phyloP scores from a whole-genome alignment of 371 early-diverging fungal species.

The Fennellomyces sp. region DNA sequence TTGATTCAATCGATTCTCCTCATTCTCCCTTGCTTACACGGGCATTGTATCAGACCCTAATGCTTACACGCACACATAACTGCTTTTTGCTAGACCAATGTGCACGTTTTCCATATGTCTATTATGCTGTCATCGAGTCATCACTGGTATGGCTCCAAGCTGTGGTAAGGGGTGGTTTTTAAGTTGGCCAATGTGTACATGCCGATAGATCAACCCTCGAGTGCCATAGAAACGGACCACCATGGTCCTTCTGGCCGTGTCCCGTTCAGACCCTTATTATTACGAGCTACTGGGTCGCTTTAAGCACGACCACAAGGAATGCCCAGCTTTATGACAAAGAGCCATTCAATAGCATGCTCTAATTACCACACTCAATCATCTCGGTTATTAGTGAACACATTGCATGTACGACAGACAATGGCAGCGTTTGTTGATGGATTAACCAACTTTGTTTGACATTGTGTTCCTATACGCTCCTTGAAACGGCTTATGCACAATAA shows the following conservation, averaged over 20 bases:
- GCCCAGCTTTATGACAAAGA: neutral
- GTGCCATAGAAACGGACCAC: neutral
- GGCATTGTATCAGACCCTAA: neutral
- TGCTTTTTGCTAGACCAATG: no score
- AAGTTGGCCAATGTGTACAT: neutral
- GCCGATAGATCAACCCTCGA: neutral
- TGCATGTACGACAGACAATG: no score
- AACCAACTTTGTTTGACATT: no score
- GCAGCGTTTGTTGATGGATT: no score
- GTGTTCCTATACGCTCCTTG: no score
- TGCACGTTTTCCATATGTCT: no score
- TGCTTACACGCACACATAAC: neutral
- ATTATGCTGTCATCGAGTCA: no score
- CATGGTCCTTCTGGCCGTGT: neutral
- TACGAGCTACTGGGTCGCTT: neutral
- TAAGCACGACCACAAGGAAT: neutral
- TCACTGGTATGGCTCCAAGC: neutral
- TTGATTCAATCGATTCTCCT: neutral
- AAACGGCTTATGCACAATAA: neutral
- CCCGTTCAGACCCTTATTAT: neutral
- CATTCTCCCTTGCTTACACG: neutral
- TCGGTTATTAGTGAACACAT: no score
- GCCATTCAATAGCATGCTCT: no score
- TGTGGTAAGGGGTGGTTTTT: neutral
- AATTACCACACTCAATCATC: no score